These are phyloP conservation scores for Helenozyma rhizophorensis DNA, from an alignment of 805 yeast species.

Conservation along the genomic window DNA sequence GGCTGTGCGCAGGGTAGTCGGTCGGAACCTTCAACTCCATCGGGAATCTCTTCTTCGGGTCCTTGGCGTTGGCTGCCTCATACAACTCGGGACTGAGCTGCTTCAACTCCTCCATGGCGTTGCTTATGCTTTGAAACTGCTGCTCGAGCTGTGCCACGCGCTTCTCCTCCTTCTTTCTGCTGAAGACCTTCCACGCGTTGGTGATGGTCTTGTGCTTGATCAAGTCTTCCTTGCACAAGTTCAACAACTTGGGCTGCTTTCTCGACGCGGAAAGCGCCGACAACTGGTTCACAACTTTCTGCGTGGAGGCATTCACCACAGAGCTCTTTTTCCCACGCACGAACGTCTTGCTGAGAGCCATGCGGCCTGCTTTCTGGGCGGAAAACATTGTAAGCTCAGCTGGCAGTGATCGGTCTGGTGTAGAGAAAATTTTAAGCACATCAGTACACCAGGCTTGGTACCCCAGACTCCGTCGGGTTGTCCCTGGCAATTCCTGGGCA, in stretches of 20 bases:
- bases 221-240: constrained; percentile 72
- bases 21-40: constrained; percentile 85
- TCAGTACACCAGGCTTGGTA: no score
- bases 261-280: constrained; percentile 83
- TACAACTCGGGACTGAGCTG: constrained; percentile 50
- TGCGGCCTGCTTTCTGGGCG: no score
- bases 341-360: constrained; percentile 13
- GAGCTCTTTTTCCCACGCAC: constrained; percentile 30
- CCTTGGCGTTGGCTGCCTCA: constrained; percentile 55
- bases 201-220: constrained; percentile 79
- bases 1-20: constrained; percentile 75
- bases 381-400: not conserved
- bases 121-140: constrained; percentile 63
- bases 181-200: constrained; percentile 73
- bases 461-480: no score
- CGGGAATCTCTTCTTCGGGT: constrained; percentile 64
- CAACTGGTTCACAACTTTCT: constrained; percentile 50
- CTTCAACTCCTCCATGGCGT: constrained; percentile 71
- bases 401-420: no score
- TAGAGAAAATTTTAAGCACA: no score
- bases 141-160: constrained; percentile 39
- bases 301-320: constrained; percentile 34
- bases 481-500: no score
- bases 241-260: constrained; percentile 81
- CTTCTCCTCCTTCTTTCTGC: constrained; percentile 46